Conservation (phyloP, 345 rosid species). For the Eutrema japonicum region DNA sequence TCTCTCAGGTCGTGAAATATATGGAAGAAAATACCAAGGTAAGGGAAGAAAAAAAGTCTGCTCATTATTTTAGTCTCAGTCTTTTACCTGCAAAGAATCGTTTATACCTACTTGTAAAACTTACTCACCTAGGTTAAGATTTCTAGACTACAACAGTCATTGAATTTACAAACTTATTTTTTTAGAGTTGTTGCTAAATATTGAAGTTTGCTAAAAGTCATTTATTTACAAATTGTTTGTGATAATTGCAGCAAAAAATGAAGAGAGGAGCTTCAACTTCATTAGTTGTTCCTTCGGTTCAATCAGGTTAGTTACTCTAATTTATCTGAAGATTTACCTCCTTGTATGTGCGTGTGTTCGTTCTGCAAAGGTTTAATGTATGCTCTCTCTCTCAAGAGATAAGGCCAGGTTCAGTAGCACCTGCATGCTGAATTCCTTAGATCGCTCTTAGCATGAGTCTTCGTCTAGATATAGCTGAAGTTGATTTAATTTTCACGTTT, state of each 20-base stretch:
- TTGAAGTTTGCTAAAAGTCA: slow-evolving; percentile 12
- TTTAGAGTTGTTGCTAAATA: slow-evolving; percentile 18
- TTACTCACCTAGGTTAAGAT: slow-evolving; percentile 22
- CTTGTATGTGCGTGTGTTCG: slow-evolving; percentile 17
- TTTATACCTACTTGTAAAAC: slow-evolving; percentile 14
- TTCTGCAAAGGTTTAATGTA: slow-evolving; percentile 15
- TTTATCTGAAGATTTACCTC: slow-evolving; percentile 8
- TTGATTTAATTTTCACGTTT: not conserved
- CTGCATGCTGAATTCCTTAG: slow-evolving; percentile 1
- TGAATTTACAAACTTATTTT: slow-evolving; percentile 6
- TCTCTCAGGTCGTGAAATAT: slow-evolving; percentile 73
- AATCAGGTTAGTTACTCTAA: slow-evolving; percentile 58
- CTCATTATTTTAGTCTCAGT: not conserved
- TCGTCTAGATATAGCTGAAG: not conserved
- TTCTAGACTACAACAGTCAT: slow-evolving; percentile 13
- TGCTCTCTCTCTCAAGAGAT: not conserved
- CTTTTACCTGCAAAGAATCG: slow-evolving; percentile 16
- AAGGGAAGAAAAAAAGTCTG: slow-evolving; percentile 32
- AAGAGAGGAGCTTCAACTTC: slow-evolving; percentile 68
- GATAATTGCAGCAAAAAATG: slow-evolving; percentile 63
- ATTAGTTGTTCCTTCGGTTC: slow-evolving; percentile 42
- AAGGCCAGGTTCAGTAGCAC: not conserved
- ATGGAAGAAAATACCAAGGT: slow-evolving; percentile 95
- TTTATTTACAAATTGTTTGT: slow-evolving; percentile 20
- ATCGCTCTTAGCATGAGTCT: not conserved